Base-by-base conservation (phyloP, 169 alveolate species). In the Eimeria praecox region DNA sequence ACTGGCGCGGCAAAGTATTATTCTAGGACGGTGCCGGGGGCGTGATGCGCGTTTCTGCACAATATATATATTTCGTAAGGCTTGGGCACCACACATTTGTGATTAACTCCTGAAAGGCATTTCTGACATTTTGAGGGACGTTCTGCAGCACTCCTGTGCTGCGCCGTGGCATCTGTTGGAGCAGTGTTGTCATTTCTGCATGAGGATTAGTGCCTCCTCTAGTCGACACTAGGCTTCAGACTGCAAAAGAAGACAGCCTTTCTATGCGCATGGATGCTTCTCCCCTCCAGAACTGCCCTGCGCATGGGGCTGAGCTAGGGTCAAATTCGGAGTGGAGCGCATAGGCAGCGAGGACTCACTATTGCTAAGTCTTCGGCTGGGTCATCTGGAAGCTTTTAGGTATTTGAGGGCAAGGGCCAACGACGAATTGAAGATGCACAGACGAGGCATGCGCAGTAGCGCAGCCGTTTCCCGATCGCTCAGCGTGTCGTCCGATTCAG, bases 401-500 rank as follows among this genome's bases (percentile, higher is more conserved):
- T 33, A 73, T 2, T 9, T 59, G n/a, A 59, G n/a, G n/a, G n/a
- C 69, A 1, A 22, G 22, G 8, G 8, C 69, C 18, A 14, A 35
- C 18, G 54, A 44, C 20, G 27, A 87, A 64, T 35, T 40, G 71
- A 35, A 33, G 42, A 87, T 87, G 94, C 22, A 54, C 22, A 18
- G 54, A 12, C 56, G 82, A 3, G 42, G 82, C 1, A 3, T 24
- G 78, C 20, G 94, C 30, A 52, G 64, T 4, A 62, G 62, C 35
- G 66, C 49, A 10, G 5, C 40, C 24, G 52, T 24, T 27, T 64
- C 94, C 22, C 94, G 94, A 24, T 87, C 94, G 44, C 82, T 87
- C 46, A 62, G 83, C 59, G 83, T 56, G 66, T 87, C 94, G 66
- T 87, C 82, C 35, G 94, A 59, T 8, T 87, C 94, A 14, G 94